Percentiles rank a stretch among this genome's conserved stretches.
Evolutionary conservation across 2,329 filamentous ascomycete species (phyloP).

Genomic region (Cordyceps tenuipes): DNA sequence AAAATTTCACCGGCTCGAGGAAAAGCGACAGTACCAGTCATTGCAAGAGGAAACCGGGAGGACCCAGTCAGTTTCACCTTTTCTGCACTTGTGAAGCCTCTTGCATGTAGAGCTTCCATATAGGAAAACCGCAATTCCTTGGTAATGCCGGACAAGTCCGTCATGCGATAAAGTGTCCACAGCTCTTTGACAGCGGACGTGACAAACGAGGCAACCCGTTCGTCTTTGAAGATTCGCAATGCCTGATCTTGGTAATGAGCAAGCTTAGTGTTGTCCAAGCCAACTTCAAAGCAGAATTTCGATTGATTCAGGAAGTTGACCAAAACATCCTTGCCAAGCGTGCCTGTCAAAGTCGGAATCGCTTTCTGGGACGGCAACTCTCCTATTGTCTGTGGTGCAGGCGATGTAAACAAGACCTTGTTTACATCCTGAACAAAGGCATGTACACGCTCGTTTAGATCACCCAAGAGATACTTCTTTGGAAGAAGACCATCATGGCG

Average conservation of each 20-base stretch:
- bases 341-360: background rate
- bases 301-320: background rate
- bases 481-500: background rate
- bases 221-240: background rate
- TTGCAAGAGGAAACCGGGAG: background rate
- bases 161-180: conserved; percentile 4
- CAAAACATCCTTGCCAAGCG: background rate
- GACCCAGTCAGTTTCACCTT: background rate
- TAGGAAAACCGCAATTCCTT: conserved; percentile 6
- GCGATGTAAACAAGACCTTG: conserved; percentile 4
- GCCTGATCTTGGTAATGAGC: background rate
- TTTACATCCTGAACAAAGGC: conserved; percentile 4
- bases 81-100: conserved; percentile 1
- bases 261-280: background rate
- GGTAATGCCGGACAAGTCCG: background rate
- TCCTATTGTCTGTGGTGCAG: background rate
- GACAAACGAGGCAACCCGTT: conserved; percentile 1
- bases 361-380: background rate
- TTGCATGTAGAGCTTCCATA: conserved; percentile 8
- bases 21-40: conserved; percentile 5
- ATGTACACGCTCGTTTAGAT: conserved; percentile 2
- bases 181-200: background rate
- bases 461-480: background rate
- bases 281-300: background rate
- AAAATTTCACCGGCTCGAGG: background rate